Evolutionary conservation across 1,139 yeast species (phyloP).

Genomic region (Pichia sorboxylosa): DNA sequence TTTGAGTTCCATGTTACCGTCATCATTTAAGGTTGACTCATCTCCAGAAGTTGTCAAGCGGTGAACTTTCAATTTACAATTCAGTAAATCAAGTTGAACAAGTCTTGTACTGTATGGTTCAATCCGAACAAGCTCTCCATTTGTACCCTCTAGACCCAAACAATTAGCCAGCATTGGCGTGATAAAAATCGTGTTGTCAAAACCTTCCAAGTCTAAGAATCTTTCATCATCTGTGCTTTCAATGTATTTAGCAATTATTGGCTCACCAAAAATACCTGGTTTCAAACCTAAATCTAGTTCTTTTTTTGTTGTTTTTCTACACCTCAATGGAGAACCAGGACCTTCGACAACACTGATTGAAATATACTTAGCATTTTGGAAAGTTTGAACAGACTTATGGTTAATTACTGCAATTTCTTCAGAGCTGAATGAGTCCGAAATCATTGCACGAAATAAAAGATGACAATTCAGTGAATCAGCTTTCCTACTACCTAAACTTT

Average conservation of each 20-base stretch:
- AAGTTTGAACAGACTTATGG: no score
- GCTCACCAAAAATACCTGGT: constrained; percentile 6
- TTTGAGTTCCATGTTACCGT: constrained; percentile 9
- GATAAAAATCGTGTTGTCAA: constrained; percentile 2
- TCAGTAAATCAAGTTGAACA: constrained; percentile 4
- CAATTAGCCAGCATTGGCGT: constrained; percentile 40
- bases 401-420: no score
- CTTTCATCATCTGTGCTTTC: constrained; percentile 2
- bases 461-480: no score
- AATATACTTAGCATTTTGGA: constrained; percentile 36
- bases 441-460: no score
- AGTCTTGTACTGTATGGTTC: constrained; percentile 26
- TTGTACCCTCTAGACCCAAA: constrained; percentile 36
- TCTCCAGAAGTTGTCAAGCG: constrained; percentile 37
- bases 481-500: constrained; percentile 26
- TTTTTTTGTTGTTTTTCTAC: constrained; percentile 6
- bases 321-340: constrained; percentile 28
- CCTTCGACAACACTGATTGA: constrained; percentile 49
- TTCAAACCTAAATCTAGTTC: constrained; percentile 9
- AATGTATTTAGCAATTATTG: constrained; percentile 36
- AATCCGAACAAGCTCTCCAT: constrained; percentile 46
- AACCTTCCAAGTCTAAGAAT: background rate
- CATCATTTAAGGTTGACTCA: background rate
- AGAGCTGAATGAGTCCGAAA: no score
- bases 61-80: constrained; percentile 26